A percentile compares a stretch with the other conserved stretches of the same genome.
Conservation (phyloP, 768 basidiomycete genomes). For the Trametes meyenii region DNA sequence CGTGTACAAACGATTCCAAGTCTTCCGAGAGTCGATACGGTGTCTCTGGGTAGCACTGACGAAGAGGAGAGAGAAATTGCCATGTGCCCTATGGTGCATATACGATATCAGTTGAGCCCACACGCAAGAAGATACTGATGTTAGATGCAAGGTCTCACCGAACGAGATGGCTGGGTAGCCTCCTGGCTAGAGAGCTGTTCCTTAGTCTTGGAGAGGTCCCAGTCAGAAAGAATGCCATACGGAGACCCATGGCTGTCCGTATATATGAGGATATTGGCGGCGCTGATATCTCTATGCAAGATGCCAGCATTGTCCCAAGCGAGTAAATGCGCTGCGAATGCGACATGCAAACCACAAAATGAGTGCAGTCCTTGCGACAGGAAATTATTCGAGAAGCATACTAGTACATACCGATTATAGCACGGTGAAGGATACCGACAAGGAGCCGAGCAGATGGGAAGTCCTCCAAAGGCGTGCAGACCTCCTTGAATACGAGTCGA, state of each 20-base stretch:
- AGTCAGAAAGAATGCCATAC: neutral
- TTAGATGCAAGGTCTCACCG: neutral
- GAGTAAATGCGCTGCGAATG: neutral
- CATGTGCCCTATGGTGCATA: neutral
- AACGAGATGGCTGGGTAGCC: neutral
- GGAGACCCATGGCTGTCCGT: neutral
- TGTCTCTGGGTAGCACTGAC: neutral
- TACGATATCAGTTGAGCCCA: neutral
- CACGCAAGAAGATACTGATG: neutral
- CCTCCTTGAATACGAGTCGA: neutral
- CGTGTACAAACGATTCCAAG: slow-evolving; percentile 8
- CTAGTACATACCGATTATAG: neutral
- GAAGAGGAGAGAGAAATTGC: neutral
- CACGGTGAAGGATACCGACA: neutral
- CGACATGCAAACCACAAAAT: neutral
- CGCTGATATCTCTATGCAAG: slow-evolving; percentile 9
- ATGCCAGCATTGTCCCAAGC: slow-evolving; percentile 1
- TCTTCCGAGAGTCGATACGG: slow-evolving; percentile 1
- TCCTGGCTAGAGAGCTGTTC: neutral
- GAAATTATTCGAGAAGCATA: neutral
- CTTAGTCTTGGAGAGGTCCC: neutral
- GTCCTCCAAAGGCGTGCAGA: neutral
- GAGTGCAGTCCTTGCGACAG: neutral
- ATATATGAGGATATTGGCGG: slow-evolving; percentile 12
- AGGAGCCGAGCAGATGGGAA: neutral